Evolutionary conservation across 2,329 filamentous ascomycete genomes (phyloP), one percentile per base, ranked within the genome.

Genomic region (Aspergillus unguis): DNA sequence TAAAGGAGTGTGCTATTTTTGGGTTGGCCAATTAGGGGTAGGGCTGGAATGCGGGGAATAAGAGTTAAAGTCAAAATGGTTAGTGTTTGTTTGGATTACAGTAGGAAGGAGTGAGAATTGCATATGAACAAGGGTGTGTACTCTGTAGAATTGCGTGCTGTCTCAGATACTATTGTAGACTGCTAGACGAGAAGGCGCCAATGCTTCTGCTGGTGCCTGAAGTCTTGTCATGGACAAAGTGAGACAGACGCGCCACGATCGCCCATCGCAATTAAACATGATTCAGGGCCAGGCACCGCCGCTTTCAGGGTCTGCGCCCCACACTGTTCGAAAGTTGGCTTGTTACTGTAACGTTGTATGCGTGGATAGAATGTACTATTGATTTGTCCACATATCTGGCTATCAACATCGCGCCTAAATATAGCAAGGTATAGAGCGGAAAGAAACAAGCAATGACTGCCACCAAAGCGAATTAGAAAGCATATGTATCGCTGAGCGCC

Each of bases 391-490:
- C 17, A 27, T 41, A 27, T 41, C 25, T 23, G 8, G 17, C 9
- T 44, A 44, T 32, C 9, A 17, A 28, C 26, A 38, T 23, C n/a
- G 25, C 41, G n/a, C 7, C 17, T n/a, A 28, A n/a, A 11, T 27
- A 32, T 32, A 31, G 31, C 32, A 33, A 40, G 41, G 36, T 40
- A 50, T 44, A 50, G 17, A 37, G 28, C 33, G 25, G 10, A 27
- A 44, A 32, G 25, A 48, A 26, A 37, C 41, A 35, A 37, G 40
- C 27, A 45, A 44, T 26, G 27, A 29, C 33, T 37, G 33, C 53
- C 35, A 43, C 48, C 44, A 31, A 53, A 53, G 43, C 46, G 47
- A 51, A 57, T 54, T 57, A 57, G 40, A 50, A 57, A 52, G 57
- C 40, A 31, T 8, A 44, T 32, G 29, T 36, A 52, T 51, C 50